Conservation (phyloP, 768 basidiomycete species). For the Pleurotus sapidus region DNA sequence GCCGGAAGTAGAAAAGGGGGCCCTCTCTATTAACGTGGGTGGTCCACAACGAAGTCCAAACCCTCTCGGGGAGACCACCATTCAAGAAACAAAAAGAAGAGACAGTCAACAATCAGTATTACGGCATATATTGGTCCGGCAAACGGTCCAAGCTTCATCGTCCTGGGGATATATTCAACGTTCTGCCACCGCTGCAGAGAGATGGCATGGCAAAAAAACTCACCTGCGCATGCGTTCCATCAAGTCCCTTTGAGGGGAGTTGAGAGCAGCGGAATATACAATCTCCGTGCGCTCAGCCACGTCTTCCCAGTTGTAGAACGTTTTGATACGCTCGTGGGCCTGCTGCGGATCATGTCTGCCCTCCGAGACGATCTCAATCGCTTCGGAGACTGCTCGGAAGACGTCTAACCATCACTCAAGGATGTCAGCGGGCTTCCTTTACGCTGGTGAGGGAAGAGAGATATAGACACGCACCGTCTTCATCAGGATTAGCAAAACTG, state of each 20-base stretch:
- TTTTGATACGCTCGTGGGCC: conserved; percentile 76
- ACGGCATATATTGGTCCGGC: conserved; percentile 86
- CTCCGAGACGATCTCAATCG: conserved; percentile 63
- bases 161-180: conserved; percentile 35
- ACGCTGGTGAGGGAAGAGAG: neutral
- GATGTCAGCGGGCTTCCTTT: neutral
- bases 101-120: conserved; percentile 85
- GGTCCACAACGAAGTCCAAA: conserved; percentile 68
- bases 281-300: conserved; percentile 78
- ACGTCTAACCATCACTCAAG: conserved; percentile 54
- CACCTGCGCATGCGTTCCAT: conserved; percentile 78
- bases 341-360: conserved; percentile 71
- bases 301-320: conserved; percentile 85
- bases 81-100: conserved; percentile 85
- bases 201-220: neutral
- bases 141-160: conserved; percentile 73
- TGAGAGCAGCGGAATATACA: conserved; percentile 74
- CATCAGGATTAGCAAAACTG: conserved; percentile 90
- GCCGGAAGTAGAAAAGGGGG: neutral
- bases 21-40: conserved; percentile 47
- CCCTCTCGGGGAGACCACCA: conserved; percentile 78
- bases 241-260: conserved; percentile 61
- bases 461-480: conserved; percentile 65
- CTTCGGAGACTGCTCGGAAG: conserved; percentile 77
- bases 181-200: too few species aligned